Base-by-base conservation (phyloP, 176 grass and related monocot genomes). In the Thalia dealbata region DNA sequence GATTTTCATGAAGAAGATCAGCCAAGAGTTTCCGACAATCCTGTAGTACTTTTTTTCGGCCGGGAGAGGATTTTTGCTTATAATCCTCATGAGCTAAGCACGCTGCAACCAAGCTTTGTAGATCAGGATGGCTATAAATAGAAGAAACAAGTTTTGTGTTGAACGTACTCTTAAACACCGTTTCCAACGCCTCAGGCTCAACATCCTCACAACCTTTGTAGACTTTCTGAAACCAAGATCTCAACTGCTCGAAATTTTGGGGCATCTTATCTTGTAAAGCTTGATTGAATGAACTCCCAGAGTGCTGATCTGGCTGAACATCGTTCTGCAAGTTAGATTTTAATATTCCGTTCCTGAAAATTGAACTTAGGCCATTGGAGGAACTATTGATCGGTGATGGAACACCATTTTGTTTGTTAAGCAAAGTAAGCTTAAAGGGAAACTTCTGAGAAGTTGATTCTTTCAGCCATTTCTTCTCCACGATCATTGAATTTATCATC, bases 381-480 rank as follows among this genome's bases (percentile, higher is more conserved):
- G 77, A 77, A 74, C 75, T 75, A 65, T 51, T 41, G 23, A 76
- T 70, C 71, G 64, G 81, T 0, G 74, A 78, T 48, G 64, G 73
- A 71, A 80, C 55, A 45, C 83, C 80, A 45, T 45, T 80, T 78
- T 78, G 81, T 74, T 79, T 38, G 32, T 38, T 75, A n/a, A 75
- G 46, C 63, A 88, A 77, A 61, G 81, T 74, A 82, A 88, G 75
- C 73, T 61, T 61, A 76, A 88, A 92, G 26, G 83, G 89, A 44
- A 86, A 84, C 63, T 11, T 27, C 44, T 63, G 80, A 46, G 81
- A 83, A 71, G 77, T 64, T 73, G 72, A 83, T 83, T 83, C 86
- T 74, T 88, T 75, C 50, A 92, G 67, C 89, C 89, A 91, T 88
- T 88, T 92, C 81, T 92, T 92, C 69, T 88, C 86, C 0, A 72